Base-by-base conservation (phyloP, 1,284 basidiomycete species). In the Hymenochaete sp. region DNA sequence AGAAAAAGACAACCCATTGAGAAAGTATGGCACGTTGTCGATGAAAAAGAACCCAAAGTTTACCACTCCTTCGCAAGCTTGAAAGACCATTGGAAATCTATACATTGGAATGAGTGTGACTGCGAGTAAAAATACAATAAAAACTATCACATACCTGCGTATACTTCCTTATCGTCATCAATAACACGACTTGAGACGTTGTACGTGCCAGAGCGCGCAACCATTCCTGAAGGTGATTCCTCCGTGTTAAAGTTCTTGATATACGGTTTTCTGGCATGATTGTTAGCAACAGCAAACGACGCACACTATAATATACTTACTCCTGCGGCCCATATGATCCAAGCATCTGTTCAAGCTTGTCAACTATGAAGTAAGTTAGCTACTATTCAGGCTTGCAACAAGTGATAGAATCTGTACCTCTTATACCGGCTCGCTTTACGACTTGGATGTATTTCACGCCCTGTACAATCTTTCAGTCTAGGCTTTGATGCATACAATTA, bases 301-400 rank as follows among this genome's bases (percentile, higher is more conserved):
- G 14, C 13, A 35, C 13, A 31, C 10, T 35, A 9, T 8, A 3
- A 25, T 25, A 13, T 3, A 38, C 43, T 4, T 37, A 44, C 43
- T 81, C 71, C 48, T 70, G 63, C 21, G 83, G 81, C 4, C 85
- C 82, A 61, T 88, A 93, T 2, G 87, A 91, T 22, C 90, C 91
- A 27, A 93, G 75, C 91, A 93, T 93, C 58, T 87, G 77, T 56
- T 93, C 89, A 58, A 90, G 62, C 63, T 85, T 91, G 62, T 91
- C 90, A 55, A 92, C 89, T 89, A 57, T 7, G 38, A 44, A 29
- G 35, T 27, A n/a, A 14, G 19, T 19, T n/a, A n/a, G n/a, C 5
- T 6, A 5, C 4, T 28, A 16, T 9, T 14, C 13, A 29, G 41
- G 37, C 47, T 32, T 33, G 40, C 43, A 11, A 41, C 28, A 6